Conservation (phyloP, 345 rosid genomes). For the Euphorbia tirucalli region DNA sequence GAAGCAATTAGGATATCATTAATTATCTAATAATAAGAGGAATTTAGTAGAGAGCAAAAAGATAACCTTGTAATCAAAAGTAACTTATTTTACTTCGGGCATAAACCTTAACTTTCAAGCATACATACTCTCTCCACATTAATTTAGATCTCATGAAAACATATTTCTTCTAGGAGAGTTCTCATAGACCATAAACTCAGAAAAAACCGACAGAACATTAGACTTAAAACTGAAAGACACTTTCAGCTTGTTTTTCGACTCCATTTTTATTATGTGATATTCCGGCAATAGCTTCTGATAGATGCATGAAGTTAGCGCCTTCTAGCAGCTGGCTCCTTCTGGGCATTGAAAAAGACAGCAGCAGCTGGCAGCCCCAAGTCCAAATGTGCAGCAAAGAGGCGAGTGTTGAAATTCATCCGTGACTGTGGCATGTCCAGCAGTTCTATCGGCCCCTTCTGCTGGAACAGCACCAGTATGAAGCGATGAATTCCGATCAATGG, state of each 20-base stretch:
- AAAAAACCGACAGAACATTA: too few relatives aligned
- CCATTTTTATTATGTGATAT: too few relatives aligned
- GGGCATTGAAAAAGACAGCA: constrained; percentile 79
- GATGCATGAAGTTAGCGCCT: constrained; percentile 39
- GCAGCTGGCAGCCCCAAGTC: constrained; percentile 80
- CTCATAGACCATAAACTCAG: too few relatives aligned
- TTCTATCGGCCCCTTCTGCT: constrained; percentile 57
- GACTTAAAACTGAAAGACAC: not conserved
- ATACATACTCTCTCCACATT: too few relatives aligned
- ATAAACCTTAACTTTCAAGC: too few relatives aligned
- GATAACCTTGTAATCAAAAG: too few relatives aligned
- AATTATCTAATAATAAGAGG: too few relatives aligned
- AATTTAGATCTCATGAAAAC: too few relatives aligned
- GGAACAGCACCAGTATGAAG: constrained; percentile 66
- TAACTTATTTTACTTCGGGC: too few relatives aligned
- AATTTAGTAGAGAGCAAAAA: too few relatives aligned
- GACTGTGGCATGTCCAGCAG: constrained; percentile 51
- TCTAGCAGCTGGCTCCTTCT: constrained; percentile 70
- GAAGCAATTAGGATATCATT: too few relatives aligned
- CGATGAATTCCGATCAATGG: constrained; percentile 91
- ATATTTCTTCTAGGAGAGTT: too few relatives aligned
- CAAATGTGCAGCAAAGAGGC: constrained; percentile 53
- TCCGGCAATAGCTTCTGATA: not conserved
- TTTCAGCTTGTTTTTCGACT: not conserved
- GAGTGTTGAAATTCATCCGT: constrained; percentile 72